Percentiles rank a stretch among this genome's conserved stretches.
These are phyloP conservation scores for Ochromonas danica DNA, from an alignment of 108 stramenopile genomes.

Conservation along the genomic window DNA sequence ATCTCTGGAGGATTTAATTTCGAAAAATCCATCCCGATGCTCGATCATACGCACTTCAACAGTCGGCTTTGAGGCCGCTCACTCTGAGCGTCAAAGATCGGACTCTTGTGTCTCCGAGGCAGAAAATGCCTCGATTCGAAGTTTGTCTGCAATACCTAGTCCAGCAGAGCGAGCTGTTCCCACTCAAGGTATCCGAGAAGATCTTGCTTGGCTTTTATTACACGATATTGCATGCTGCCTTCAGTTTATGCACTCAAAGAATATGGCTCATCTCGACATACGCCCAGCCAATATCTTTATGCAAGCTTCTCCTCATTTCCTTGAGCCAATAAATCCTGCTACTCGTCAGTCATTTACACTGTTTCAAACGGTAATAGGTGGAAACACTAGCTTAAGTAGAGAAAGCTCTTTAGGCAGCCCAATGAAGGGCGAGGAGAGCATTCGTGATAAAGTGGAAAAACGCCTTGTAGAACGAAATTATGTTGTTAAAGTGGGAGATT, in stretches of 20 bases:
- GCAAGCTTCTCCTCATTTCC: background rate
- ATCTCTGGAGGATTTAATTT: slow-evolving; percentile 16
- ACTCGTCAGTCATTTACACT: too few relatives aligned
- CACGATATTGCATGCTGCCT: background rate
- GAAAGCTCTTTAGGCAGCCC: too few relatives aligned
- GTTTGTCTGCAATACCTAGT: background rate
- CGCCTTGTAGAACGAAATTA: background rate
- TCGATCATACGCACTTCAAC: background rate
- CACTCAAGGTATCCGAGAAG: slow-evolving; percentile 15
- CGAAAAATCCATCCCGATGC: background rate
- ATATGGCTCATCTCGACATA: slow-evolving; percentile 22
- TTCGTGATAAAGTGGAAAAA: too few relatives aligned
- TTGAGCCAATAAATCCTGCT: background rate
- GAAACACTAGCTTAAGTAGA: too few relatives aligned
- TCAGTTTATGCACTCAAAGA: slow-evolving; percentile 1
- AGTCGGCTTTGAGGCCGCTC: background rate
- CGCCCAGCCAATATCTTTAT: slow-evolving; percentile 34
- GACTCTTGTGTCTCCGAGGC: background rate
- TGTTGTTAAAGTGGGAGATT: background rate
- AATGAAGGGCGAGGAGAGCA: too few relatives aligned
- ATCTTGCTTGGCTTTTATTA: slow-evolving; percentile 1
- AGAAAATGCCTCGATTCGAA: background rate
- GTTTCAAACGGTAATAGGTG: too few relatives aligned
- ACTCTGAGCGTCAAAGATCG: background rate
- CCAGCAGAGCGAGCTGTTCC: background rate